Base-by-base conservation (phyloP, 2,329 filamentous ascomycete genomes). In the Ophiostoma angusticollis region DNA sequence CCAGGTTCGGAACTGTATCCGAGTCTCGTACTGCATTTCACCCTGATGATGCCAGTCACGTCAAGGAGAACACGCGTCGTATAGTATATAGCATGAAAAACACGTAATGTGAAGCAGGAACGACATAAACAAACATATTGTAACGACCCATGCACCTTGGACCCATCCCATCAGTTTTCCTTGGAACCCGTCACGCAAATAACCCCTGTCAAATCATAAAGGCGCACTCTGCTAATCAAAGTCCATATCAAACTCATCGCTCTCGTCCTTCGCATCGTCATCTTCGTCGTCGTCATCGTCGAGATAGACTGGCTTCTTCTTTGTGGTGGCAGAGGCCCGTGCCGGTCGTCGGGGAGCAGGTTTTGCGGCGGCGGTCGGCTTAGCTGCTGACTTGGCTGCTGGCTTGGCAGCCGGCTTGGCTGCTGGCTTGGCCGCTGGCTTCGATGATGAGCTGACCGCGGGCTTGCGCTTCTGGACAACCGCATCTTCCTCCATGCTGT, bases 291-390 rank as follows among this genome's bases (percentile, higher is more conserved):
- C 57, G 12, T 58, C 55, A 4, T 54, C 51, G 27, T 57, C 46
- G 34, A 62, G 45, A 23, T 63, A 60, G 34, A 60, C 53, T 1
- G 61, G 58, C 51, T 61, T 65, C 30, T 48, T 49, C 49, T 59
- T 64, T 6, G 58, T 56, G 4, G 62, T 56, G 1, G 62, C 59
- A 4, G 63, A 58, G 1, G 60, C 61, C 6, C 62, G 59, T 7
- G 61, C 60, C 2, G 62, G 59, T 31, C 62, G 53, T 9, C 27
- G 25, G 16, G 35, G 24, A 12, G 32, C 21, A 16, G 41, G 22
- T 12, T 37, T 35, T 4, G 42, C 6, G 25, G 39, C 33, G 4
- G 38, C 12, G 3, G 39, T 29, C 13, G 33, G 22, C 27, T 37
- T 45, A 14, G 37, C 14, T 4, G 29, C 28, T 11, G 42, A 12